Conservation (phyloP, 352 stramenopile genomes). For the Globisporangium uncinulatum region DNA sequence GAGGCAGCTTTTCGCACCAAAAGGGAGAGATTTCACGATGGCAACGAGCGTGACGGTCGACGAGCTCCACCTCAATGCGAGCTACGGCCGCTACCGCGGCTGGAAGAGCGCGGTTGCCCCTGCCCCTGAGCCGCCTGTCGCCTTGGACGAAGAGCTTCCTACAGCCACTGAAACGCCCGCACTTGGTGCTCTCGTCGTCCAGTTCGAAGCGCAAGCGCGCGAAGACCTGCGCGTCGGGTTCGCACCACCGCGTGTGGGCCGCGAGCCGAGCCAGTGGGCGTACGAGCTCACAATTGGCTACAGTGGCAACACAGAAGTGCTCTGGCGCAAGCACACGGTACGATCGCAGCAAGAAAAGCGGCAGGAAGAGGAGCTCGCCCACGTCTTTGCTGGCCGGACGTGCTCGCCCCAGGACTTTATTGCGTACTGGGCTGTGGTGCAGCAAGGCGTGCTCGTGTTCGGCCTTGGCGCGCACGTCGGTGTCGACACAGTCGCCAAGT, state of each 20-base stretch:
- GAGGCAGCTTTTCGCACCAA: not conserved
- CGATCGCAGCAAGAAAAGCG: too few species aligned
- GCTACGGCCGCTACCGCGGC: conserved; percentile 50
- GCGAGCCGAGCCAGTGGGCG: conserved; percentile 28
- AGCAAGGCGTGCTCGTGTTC: conserved; percentile 32
- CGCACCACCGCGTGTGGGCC: conserved; percentile 19
- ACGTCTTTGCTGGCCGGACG: conserved; percentile 67
- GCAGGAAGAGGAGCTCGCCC: conserved; percentile 47
- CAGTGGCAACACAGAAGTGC: conserved; percentile 71
- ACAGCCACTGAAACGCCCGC: not conserved
- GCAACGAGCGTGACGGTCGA: conserved; percentile 8
- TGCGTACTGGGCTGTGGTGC: conserved; percentile 63
- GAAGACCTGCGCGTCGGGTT: conserved; percentile 72
- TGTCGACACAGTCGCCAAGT: conserved; percentile 49
- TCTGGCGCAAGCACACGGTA: conserved; percentile 43
- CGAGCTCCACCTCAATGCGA: conserved; percentile 40
- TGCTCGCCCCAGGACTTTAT: conserved; percentile 54
- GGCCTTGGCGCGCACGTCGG: conserved; percentile 50
- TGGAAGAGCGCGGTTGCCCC: conserved; percentile 26
- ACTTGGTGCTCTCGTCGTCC: conserved; percentile 35
- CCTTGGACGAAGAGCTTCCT: conserved; percentile 11
- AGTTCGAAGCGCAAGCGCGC: conserved; percentile 59
- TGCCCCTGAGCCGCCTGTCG: conserved; percentile 6
- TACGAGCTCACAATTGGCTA: conserved; percentile 65
- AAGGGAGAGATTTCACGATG: not conserved